Base-by-base conservation (phyloP, 306 rosid genomes). In the Trichosanthes truncata region DNA sequence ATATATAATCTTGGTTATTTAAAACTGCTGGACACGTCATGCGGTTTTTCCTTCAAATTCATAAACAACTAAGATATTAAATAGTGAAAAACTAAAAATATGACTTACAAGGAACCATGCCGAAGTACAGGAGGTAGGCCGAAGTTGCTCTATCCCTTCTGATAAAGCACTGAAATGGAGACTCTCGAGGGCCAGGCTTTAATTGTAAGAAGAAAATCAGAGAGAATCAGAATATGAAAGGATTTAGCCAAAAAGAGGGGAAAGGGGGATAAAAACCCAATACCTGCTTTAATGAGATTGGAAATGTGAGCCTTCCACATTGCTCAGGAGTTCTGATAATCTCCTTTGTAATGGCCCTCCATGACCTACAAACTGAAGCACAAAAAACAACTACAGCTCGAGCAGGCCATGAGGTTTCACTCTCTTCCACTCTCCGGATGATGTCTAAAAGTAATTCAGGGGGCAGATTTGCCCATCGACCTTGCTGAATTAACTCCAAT, bases 261-360 rank as follows among this genome's bases (percentile, higher is more conserved):
- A 69, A 21, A 31, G 33, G 25, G 25, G 52, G 71, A 67, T 21
- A 71, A 60, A 35, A 56, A 52, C 31, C 36, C 41, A 51, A 74
- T 81, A 94, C 98, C 93, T 95, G 98, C 86, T 95, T 95, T 87
- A 95, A 79, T 21, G 98, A 95, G 84, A 91, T 89, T 29, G 98
- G 97, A 84, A 95, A 92, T 35, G 96, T 94, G 75, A 94, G 81
- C 87, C 90, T 86, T 84, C 94, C 97, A 41, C 93, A 92, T 80
- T 86, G 91, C 85, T 94, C 97, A 12, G 94, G 98, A 81, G 93
- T 88, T 84, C 85, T 85, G 48, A 90, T 93, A 41, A 92, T 88
- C 87, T 94, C 97, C 76, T 81, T 86, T 0, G 90, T 87, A 66
- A 89, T 79, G 4, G 74, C 87, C 83, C 97, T 90, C 97, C 98